These are phyloP conservation scores for Vitis amurensis DNA, from an alignment of 164 flowering plant species.

Conservation along the genomic window DNA sequence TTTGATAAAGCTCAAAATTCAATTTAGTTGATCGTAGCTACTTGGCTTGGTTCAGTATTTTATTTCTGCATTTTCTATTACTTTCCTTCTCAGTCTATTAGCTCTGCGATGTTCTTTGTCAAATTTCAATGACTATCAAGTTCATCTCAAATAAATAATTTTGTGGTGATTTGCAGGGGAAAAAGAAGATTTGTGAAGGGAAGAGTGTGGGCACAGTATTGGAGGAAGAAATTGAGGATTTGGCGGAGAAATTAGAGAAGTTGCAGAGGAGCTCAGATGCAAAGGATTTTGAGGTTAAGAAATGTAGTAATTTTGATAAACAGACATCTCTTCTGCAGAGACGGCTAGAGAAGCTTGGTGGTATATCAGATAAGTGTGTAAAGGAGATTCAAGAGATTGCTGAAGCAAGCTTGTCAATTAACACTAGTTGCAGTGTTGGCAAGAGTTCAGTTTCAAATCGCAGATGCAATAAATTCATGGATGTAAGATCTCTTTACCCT, in stretches of 20 bases:
- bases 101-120: not conserved
- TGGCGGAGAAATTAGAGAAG: conserved; percentile 51
- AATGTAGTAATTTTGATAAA: conserved; percentile 58
- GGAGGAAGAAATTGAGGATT: conserved; percentile 60
- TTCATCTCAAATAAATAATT: not conserved
- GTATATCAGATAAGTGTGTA: conserved; percentile 27
- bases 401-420: conserved; percentile 45
- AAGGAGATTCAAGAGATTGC: conserved; percentile 55
- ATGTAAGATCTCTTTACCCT: conserved; percentile 32
- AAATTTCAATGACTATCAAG: not conserved
- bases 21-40: too few relatives aligned
- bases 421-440: conserved; percentile 11
- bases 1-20: too few relatives aligned
- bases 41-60: too few relatives aligned
- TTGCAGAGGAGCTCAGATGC: conserved; percentile 36
- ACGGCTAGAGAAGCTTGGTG: conserved; percentile 47
- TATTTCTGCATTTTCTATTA: too few relatives aligned
- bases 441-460: conserved; percentile 21
- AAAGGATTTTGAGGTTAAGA: conserved; percentile 29
- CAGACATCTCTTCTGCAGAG: conserved; percentile 51
- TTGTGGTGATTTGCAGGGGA: conserved; percentile 43
- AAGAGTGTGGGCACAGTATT: conserved; percentile 32
- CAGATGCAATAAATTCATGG: conserved; percentile 25
- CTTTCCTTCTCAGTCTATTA: too few relatives aligned
- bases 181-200: conserved; percentile 57